Percentiles rank a stretch among this genome's conserved stretches.
These are phyloP conservation scores for Fistulinella cinereoalba DNA, from an alignment of 1,284 basidiomycete species.

Conservation along the genomic window DNA sequence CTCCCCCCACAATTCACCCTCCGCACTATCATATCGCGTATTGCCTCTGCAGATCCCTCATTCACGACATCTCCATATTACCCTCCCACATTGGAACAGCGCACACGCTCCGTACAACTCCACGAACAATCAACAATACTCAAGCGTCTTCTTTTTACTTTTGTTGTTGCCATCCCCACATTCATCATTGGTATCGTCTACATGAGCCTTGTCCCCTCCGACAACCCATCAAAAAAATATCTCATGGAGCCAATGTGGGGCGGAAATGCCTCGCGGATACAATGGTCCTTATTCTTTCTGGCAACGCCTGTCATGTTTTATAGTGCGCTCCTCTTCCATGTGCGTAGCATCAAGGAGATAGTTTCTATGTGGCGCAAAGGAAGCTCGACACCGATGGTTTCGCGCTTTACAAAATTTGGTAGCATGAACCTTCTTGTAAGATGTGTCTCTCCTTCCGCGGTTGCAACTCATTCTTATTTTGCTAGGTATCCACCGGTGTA, in stretches of 20 bases:
- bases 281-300: constrained; percentile 65
- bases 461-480: constrained; percentile 5
- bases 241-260: constrained; percentile 63
- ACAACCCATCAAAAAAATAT: constrained; percentile 47
- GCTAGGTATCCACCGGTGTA: constrained; percentile 62
- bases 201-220: constrained; percentile 61
- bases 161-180: constrained; percentile 70
- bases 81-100: constrained; percentile 59
- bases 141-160: constrained; percentile 53
- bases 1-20: constrained; percentile 58
- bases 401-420: constrained; percentile 68
- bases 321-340: constrained; percentile 57
- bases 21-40: constrained; percentile 53
- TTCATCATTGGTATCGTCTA: constrained; percentile 79
- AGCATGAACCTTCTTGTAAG: constrained; percentile 79
- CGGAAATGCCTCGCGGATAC: constrained; percentile 53
- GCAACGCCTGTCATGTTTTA: constrained; percentile 74
- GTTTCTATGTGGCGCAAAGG: constrained; percentile 53
- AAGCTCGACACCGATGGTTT: constrained; percentile 49
- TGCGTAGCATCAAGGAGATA: constrained; percentile 56
- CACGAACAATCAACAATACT: constrained; percentile 57
- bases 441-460: not conserved
- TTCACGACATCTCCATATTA: constrained; percentile 47
- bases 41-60: constrained; percentile 40
- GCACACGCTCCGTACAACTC: constrained; percentile 53